Conservation (phyloP, 2,329 filamentous ascomycete species). For the Trematosphaeria pertusa region DNA sequence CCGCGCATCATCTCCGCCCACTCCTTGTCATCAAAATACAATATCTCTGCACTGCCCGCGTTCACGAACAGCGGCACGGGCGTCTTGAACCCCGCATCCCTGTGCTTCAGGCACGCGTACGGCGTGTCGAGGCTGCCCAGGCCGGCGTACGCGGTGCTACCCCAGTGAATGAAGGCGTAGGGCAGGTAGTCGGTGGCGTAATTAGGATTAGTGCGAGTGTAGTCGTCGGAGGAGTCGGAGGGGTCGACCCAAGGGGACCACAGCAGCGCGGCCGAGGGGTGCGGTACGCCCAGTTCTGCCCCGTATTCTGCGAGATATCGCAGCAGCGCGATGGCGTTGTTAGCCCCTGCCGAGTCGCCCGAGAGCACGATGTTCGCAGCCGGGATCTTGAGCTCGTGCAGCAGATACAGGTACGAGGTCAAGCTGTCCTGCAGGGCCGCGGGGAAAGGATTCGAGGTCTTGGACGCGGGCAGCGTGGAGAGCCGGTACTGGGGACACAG, state of each 20-base stretch:
- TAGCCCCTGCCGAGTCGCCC: constrained; percentile 60
- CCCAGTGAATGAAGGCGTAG: constrained; percentile 52
- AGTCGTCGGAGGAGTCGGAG: constrained; percentile 28
- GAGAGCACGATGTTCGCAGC: constrained; percentile 52
- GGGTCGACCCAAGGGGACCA: constrained; percentile 56
- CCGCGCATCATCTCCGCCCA: constrained; percentile 48
- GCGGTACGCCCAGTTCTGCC: constrained; percentile 35
- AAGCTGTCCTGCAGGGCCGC: constrained; percentile 59
- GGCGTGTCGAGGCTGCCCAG: constrained; percentile 18
- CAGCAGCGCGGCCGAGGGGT: constrained; percentile 49
- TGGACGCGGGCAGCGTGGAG: constrained; percentile 46
- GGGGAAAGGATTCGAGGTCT: constrained; percentile 55
- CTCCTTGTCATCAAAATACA: constrained; percentile 50
- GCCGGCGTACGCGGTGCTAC: constrained; percentile 44
- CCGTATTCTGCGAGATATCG: constrained; percentile 56
- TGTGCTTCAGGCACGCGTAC: constrained; percentile 15
- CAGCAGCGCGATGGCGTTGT: constrained; percentile 54
- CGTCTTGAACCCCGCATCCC: constrained; percentile 49
- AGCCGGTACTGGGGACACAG: constrained; percentile 59
- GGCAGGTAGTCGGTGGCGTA: constrained; percentile 53
- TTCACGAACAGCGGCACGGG: constrained; percentile 52
- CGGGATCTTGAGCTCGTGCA: constrained; percentile 50
- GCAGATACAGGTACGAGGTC: constrained; percentile 55
- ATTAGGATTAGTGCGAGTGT: constrained; percentile 41
- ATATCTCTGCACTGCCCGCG: constrained; percentile 50